Conservation (phyloP, 2,329 filamentous ascomycete species). For the Grosmannia clavigera region DNA sequence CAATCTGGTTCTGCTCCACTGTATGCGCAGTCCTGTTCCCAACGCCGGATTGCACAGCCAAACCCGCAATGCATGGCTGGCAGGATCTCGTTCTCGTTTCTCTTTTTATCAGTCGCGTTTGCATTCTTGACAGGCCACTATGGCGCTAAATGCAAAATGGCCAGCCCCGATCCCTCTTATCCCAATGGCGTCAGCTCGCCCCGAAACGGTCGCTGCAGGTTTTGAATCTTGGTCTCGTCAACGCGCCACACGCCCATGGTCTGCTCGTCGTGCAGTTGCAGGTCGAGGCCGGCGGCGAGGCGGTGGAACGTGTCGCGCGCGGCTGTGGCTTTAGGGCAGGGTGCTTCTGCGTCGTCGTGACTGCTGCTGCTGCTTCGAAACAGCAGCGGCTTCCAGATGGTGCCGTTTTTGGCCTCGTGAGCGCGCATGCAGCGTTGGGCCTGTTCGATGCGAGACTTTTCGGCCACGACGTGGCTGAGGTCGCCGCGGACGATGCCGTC, state of each 20-base stretch:
- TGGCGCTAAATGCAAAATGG: too few species aligned
- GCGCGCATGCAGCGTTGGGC: conserved; percentile 64
- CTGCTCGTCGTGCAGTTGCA: conserved; percentile 20
- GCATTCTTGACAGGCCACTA: too few species aligned
- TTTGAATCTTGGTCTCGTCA: conserved; percentile 15
- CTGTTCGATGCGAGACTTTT: conserved; percentile 75
- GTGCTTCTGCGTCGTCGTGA: conserved; percentile 10
- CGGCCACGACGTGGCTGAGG: conserved; percentile 55
- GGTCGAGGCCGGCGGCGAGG: conserved; percentile 17
- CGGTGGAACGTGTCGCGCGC: conserved; percentile 20
- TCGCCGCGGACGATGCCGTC: conserved; percentile 60
- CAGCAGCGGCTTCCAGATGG: conserved; percentile 28
- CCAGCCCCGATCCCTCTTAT: neutral
- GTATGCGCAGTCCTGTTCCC: too few species aligned
- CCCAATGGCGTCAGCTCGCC: conserved; percentile 19
- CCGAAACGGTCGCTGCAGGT: conserved; percentile 20
- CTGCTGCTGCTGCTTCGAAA: conserved; percentile 16
- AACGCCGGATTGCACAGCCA: too few species aligned
- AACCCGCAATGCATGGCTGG: too few species aligned
- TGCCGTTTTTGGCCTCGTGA: conserved; percentile 43
- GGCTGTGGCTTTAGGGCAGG: neutral
- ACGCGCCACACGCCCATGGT: conserved; percentile 28
- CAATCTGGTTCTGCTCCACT: too few species aligned
- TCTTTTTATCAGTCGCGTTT: too few species aligned
- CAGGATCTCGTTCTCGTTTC: too few species aligned